Evolutionary conservation across 345 rosid species (phyloP), one percentile per base, ranked within the genome.

Genomic region (Melastoma malabathricum): DNA sequence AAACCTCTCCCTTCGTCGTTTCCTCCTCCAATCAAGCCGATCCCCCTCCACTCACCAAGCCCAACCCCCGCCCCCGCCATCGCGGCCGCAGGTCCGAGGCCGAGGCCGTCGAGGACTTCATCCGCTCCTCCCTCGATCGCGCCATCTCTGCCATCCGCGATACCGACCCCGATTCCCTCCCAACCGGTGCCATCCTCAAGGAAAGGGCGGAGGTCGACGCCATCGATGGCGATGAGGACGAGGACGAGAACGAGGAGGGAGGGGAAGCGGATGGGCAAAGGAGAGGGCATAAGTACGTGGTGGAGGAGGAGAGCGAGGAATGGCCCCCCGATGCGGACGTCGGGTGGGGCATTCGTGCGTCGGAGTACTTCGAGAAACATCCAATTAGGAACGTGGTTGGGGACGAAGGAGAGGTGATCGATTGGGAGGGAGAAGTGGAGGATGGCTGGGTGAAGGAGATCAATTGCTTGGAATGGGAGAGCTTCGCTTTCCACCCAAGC

Each of bases 251-350:
- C 0, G 74, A 50, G 0, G 62, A 48, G 7, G 56, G 50, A 0
- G 68, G 45, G 2, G 71, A 70, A n/a, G 68, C 45, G 15, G 63
- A 5, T 60, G 64, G 25, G 48, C 56, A 48, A 29, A 54, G 27
- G 43, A 59, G 50, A 51, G 62, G 55, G 59, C 64, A 66, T 64
- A 69, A 62, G 59, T 76, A 76, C 79, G 82, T 81, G 59, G 86
- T 83, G 47, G 94, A 90, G 71, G 94, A 78, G 59, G 98, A 90
- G 43, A 74, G 71, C 65, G 67, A 80, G 10, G 66, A 79, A 57
- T 90, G 98, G 96, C 98, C 94, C 4, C n/a, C 80, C 60, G 98
- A 90, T 69, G 82, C 92, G 12, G 98, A 90, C 44, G 79, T 86
- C 20, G 98, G 98, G 13, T 86, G 96, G 98, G 98, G 98, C 52